Evolutionary conservation across 2,329 filamentous ascomycete species (phyloP).

Genomic region (Hypocreales sp.): DNA sequence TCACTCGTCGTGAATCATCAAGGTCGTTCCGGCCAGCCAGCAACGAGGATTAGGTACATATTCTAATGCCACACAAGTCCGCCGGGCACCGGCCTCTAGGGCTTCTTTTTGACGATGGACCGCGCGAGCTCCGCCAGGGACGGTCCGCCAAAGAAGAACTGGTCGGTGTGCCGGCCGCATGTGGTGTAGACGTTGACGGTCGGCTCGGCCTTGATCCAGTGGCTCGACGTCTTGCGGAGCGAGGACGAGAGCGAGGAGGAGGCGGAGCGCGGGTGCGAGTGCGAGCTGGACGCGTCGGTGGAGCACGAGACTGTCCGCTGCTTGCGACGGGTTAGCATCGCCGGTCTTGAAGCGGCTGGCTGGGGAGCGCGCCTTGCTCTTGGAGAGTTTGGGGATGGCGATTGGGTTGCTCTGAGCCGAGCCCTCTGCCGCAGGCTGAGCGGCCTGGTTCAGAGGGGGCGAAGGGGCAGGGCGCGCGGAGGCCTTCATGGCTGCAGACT

Average conservation of each 20-base stretch:
- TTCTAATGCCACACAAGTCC: conserved; percentile 1
- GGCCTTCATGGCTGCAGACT: too few relatives aligned
- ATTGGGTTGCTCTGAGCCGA: too few relatives aligned
- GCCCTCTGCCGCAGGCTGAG: too few relatives aligned
- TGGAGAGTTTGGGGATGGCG: too few relatives aligned
- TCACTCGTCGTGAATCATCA: conserved; percentile 3
- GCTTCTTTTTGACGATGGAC: conserved; percentile 20
- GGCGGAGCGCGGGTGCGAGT: conserved; percentile 1
- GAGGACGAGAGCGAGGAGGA: conserved; percentile 10
- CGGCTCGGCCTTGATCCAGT: conserved; percentile 19
- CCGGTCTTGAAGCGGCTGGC: too few relatives aligned
- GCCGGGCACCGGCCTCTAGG: conserved; percentile 1
- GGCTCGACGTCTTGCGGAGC: conserved; percentile 15
- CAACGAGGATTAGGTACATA: conserved; percentile 7
- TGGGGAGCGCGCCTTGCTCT: too few relatives aligned
- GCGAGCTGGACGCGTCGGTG: conserved; percentile 10
- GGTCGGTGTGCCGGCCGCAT: conserved; percentile 38
- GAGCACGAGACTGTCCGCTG: conserved; percentile 15
- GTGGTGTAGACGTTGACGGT: conserved; percentile 36
- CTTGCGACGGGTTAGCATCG: conserved; percentile 9
- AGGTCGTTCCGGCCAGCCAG: conserved; percentile 13
- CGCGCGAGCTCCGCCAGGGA: conserved; percentile 27
- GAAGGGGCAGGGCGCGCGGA: too few relatives aligned
- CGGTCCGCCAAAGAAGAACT: conserved; percentile 34
- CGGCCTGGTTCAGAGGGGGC: too few relatives aligned